These are phyloP conservation scores for Cokeromyces recurvatus DNA, from an alignment of 371 early-diverging fungal genomes.

Conservation along the genomic window DNA sequence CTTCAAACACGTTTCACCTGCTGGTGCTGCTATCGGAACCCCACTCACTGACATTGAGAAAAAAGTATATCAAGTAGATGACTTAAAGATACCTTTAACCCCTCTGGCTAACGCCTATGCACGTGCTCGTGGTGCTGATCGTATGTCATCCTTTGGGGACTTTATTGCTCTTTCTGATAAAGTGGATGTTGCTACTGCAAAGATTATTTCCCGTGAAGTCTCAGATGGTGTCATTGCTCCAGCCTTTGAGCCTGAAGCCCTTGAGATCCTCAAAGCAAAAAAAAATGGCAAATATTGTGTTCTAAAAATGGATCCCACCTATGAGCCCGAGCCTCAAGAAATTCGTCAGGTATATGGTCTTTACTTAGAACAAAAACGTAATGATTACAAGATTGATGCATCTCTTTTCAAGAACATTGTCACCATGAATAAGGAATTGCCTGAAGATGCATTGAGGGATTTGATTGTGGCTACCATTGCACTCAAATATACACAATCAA, in stretches of 20 bases:
- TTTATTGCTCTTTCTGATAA: slow-evolving; percentile 91
- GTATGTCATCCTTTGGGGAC: slow-evolving; percentile 98
- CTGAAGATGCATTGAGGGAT: slow-evolving; percentile 73
- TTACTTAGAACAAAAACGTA: slow-evolving; percentile 86
- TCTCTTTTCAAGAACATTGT: slow-evolving; percentile 83
- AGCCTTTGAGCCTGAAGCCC: slow-evolving; percentile 80
- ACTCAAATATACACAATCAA: slow-evolving; percentile 96
- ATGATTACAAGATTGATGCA: slow-evolving; percentile 71
- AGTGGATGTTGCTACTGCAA: slow-evolving; percentile 92
- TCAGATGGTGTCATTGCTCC: slow-evolving; percentile 98
- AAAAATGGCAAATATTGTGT: slow-evolving; percentile 97
- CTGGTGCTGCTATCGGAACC: slow-evolving; percentile 93
- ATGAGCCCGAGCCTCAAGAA: slow-evolving; percentile 82
- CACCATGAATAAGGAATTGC: slow-evolving; percentile 68
- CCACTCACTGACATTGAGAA: slow-evolving; percentile 79
- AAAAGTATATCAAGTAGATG: slow-evolving; percentile 91
- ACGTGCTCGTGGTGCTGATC: slow-evolving; percentile 90
- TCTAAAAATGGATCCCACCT: slow-evolving; percentile 86
- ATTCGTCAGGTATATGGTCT: slow-evolving; percentile 94
- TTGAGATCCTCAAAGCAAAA: slow-evolving; percentile 89
- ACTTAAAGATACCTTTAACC: slow-evolving; percentile 65
- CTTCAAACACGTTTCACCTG: slow-evolving; percentile 98
- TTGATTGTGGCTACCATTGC: slow-evolving; percentile 95
- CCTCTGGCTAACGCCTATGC: slow-evolving; percentile 84
- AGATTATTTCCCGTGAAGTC: slow-evolving; percentile 89